These are phyloP conservation scores for Crithidia brevicula DNA, from an alignment of 208 protist species.

Conservation along the genomic window DNA sequence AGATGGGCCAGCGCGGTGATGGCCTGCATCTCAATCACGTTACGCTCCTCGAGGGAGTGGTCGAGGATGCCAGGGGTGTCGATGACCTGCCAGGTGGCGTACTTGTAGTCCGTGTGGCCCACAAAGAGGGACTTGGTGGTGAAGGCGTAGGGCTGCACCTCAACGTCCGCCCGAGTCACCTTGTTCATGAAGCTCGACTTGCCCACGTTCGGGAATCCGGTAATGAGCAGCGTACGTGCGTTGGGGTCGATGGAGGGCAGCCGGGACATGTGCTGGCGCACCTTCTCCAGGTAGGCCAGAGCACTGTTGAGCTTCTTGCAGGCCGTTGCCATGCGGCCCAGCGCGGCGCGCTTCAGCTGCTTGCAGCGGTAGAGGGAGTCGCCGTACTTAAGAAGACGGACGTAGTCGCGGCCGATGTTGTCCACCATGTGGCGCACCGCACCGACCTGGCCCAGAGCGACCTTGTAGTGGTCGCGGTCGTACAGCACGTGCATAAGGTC, in stretches of 20 bases:
- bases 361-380: slow-evolving; percentile 99
- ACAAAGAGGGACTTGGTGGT: slow-evolving; percentile 99
- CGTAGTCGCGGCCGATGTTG: slow-evolving; percentile 98
- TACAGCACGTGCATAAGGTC: slow-evolving; percentile 99
- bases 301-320: slow-evolving; percentile 96
- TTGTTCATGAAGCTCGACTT: slow-evolving; percentile 99
- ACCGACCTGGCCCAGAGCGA: slow-evolving; percentile 99
- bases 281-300: slow-evolving; percentile 99
- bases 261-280: slow-evolving; percentile 99
- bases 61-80: slow-evolving; percentile 99
- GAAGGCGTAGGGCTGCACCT: slow-evolving; percentile 99
- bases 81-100: slow-evolving; percentile 99
- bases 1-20: slow-evolving; percentile 99
- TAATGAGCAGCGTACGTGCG: slow-evolving; percentile 97
- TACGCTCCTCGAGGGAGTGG: slow-evolving; percentile 99
- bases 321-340: slow-evolving; percentile 99
- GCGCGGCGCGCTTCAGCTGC: slow-evolving; percentile 99
- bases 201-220: slow-evolving; percentile 99
- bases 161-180: slow-evolving; percentile 99
- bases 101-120: slow-evolving; percentile 99
- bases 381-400: slow-evolving; percentile 99
- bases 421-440: slow-evolving; percentile 97
- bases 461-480: slow-evolving; percentile 99
- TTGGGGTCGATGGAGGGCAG: slow-evolving; percentile 99
- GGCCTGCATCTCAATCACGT: slow-evolving; percentile 99